A percentile compares a stretch with the other conserved stretches of the same genome.
phyloP scores from a whole-genome alignment of 2,329 filamentous ascomycete species.

The Venturia nashicola region DNA sequence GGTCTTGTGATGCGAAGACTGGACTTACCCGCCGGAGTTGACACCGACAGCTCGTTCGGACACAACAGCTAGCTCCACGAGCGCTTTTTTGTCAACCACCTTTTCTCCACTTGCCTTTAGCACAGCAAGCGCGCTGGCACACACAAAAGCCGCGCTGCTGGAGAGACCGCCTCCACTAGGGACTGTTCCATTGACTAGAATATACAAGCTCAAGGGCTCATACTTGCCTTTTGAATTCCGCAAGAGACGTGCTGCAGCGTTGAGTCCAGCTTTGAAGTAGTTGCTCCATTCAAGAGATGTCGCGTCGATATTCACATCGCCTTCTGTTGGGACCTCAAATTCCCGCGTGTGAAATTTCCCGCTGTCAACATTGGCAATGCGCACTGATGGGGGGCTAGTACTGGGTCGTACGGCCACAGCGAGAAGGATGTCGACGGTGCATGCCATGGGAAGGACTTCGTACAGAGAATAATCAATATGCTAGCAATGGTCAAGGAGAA shows the following conservation, averaged over 20 bases:
- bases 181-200: constrained; percentile 83
- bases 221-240: constrained; percentile 50
- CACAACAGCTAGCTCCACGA: constrained; percentile 87
- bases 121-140: constrained; percentile 76
- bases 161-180: constrained; percentile 86
- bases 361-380: constrained; percentile 67
- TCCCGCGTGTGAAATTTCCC: constrained; percentile 63
- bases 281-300: constrained; percentile 89
- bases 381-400: constrained; percentile 48
- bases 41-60: constrained; percentile 91
- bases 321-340: constrained; percentile 55
- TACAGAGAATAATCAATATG: constrained; percentile 99
- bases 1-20: neutral
- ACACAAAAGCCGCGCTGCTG: constrained; percentile 89
- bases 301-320: constrained; percentile 58
- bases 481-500: constrained; percentile 17
- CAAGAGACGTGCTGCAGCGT: constrained; percentile 69
- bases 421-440: constrained; percentile 80
- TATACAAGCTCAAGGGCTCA: constrained; percentile 65
- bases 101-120: constrained; percentile 73
- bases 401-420: constrained; percentile 53
- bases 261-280: constrained; percentile 90
- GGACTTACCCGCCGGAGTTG: constrained; percentile 75
- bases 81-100: constrained; percentile 74
- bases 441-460: constrained; percentile 89